Evolutionary conservation across 306 rosid species (phyloP), one percentile per base, ranked within the genome.

Genomic region (Lablab purpureus): DNA sequence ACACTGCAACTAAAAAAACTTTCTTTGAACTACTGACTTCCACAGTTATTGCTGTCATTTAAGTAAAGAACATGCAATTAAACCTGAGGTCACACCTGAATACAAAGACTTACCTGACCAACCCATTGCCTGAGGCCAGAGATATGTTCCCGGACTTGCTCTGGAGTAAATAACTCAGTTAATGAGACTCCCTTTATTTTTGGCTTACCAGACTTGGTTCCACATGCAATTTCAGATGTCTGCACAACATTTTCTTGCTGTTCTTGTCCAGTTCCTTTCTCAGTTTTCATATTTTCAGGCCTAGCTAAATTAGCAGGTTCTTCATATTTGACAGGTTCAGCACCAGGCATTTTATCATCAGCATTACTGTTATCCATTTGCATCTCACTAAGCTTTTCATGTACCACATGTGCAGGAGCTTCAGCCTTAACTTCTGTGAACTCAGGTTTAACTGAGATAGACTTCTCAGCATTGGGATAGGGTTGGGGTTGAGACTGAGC

Each of bases 191-290:
- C 99, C 66, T 96, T 91, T 78, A 96, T 90, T 84, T 93, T 96
- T 79, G 98, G 96, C 87, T 96, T 96, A 81, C 99, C 98, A 63
- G 99, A 93, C 80, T 95, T 95, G 21, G 98, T 89, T 85, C 90
- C 96, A 65, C 84, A 77, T 14, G 87, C 77, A 80, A 51, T 81
- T 71, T 95, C 99, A 25, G 84, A 54, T 80, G 84, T 74, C 86
- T 84, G 97, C 15, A 27, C 47, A 50, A 59, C 67, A 78, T 77
- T 79, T 82, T 90, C 96, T 88, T 91, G 93, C 75, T 82, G 86
- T 71, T 88, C 86, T 47, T 84, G 88, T 58, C 85, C 94, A 45
- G 73, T 52, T 81, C 90, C 97, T 72, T 91, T 95, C 86, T 90
- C 99, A 63, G 71, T 58, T 81, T 90, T 95, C 18, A 85, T 32